phyloP scores from a whole-genome alignment of 2,329 filamentous ascomycete genomes.

The Cadophora sp. region DNA sequence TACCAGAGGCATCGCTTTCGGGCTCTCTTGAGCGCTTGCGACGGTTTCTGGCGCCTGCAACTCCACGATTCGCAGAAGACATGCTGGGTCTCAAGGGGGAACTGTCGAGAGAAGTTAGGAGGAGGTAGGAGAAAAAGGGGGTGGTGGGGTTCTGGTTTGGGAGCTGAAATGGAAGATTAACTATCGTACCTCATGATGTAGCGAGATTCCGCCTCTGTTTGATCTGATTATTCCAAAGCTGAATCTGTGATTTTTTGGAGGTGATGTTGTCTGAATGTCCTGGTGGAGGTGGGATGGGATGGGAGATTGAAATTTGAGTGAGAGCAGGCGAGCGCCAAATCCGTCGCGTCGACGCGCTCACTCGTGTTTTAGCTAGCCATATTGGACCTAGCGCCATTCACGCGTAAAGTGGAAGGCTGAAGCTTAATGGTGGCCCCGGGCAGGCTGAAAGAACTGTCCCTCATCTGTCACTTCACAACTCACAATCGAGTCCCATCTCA shows the following conservation, averaged over 20 bases:
- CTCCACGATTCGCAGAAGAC: conserved; percentile 82
- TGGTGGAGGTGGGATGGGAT: neutral
- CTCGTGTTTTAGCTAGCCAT: conserved; percentile 7
- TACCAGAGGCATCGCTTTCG: conserved; percentile 65
- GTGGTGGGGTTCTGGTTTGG: conserved; percentile 11
- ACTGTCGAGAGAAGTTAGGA: conserved; percentile 56
- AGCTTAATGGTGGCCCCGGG: neutral
- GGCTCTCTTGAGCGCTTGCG: conserved; percentile 71
- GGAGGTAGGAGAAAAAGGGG: conserved; percentile 34
- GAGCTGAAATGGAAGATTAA: conserved; percentile 20
- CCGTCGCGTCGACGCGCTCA: conserved; percentile 8
- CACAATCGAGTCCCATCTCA: neutral
- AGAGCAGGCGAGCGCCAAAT: conserved; percentile 7
- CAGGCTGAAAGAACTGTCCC: conserved; percentile 9
- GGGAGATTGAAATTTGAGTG: conserved; percentile 5
- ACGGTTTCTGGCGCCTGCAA: conserved; percentile 53
- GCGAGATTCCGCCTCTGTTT: neutral
- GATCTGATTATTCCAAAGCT: neutral
- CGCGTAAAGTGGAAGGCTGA: conserved; percentile 36
- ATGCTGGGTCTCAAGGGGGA: conserved; percentile 83
- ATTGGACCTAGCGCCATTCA: neutral
- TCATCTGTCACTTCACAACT: conserved; percentile 2
- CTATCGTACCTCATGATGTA: conserved; percentile 46
- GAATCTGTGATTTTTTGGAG: neutral
- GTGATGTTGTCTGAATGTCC: conserved; percentile 3